These are phyloP conservation scores for Malassezia arunalokei DNA, from an alignment of 1,284 basidiomycete species.

Conservation along the genomic window DNA sequence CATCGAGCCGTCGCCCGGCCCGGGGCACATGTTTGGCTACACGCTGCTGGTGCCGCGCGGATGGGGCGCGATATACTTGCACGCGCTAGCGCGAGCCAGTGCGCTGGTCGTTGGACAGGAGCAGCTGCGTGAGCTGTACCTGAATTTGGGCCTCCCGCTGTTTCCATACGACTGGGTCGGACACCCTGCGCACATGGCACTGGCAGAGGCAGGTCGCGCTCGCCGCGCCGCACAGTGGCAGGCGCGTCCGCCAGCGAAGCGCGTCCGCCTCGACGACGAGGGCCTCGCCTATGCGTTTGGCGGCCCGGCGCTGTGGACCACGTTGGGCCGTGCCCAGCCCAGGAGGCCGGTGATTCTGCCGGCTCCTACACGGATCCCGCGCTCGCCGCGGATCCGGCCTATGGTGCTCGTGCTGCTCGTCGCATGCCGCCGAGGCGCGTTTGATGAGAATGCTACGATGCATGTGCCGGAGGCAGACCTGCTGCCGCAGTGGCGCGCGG, in stretches of 20 bases:
- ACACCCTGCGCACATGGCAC: constrained; percentile 16
- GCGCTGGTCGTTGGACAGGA: constrained; percentile 31
- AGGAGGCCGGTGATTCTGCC: background rate
- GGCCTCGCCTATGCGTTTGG: constrained; percentile 9
- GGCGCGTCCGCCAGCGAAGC: constrained; percentile 31
- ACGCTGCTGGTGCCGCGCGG: constrained; percentile 38
- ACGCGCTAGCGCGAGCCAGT: constrained; percentile 30
- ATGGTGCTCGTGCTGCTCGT: constrained; percentile 7
- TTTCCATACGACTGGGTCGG: constrained; percentile 34
- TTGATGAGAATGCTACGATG: constrained; percentile 4
- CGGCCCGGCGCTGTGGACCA: constrained; percentile 12
- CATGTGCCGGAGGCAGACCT: constrained; percentile 11
- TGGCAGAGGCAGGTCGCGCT: constrained; percentile 15
- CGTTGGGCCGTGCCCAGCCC: background rate
- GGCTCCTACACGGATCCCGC: background rate
- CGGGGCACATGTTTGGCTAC: constrained; percentile 12
- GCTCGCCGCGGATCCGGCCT: background rate
- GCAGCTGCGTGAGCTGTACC: constrained; percentile 26
- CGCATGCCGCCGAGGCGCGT: constrained; percentile 7
- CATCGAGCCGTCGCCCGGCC: background rate
- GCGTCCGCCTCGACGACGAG: constrained; percentile 19
- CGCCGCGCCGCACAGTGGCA: constrained; percentile 21
- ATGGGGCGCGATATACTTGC: constrained; percentile 38
- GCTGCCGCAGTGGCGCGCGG: constrained; percentile 12
- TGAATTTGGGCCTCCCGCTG: constrained; percentile 16